Conservation (phyloP, 306 rosid species). For the Glycine tomentella region DNA sequence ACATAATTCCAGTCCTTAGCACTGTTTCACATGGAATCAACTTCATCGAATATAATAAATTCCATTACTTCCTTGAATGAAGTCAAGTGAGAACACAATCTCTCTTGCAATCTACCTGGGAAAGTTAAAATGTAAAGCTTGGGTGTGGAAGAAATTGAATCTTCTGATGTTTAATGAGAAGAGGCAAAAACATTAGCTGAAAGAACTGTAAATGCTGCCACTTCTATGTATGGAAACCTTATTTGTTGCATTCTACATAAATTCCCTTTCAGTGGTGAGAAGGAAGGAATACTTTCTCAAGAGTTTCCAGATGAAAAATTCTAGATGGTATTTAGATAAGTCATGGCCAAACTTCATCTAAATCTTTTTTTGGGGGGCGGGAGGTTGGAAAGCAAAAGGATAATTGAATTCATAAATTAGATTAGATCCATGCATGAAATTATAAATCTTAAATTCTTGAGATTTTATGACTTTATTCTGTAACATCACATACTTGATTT, state of each 20-base stretch:
- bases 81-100: constrained; percentile 16
- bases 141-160: neutral
- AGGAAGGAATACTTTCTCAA: neutral
- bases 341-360: neutral
- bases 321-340: neutral
- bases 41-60: neutral
- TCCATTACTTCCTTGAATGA: constrained; percentile 19
- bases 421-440: neutral
- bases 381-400: neutral
- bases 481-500: neutral
- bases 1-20: constrained; percentile 3
- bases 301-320: neutral
- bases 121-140: no score
- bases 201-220: neutral
- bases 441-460: neutral
- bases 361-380: neutral
- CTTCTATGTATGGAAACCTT: neutral
- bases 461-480: neutral
- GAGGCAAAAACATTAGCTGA: neutral
- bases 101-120: constrained; percentile 21
- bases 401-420: neutral
- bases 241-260: neutral
- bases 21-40: neutral
- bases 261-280: neutral
- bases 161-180: neutral